Evolutionary conservation across 2,329 filamentous ascomycete genomes (phyloP).

Genomic region (Pyricularia grisea): DNA sequence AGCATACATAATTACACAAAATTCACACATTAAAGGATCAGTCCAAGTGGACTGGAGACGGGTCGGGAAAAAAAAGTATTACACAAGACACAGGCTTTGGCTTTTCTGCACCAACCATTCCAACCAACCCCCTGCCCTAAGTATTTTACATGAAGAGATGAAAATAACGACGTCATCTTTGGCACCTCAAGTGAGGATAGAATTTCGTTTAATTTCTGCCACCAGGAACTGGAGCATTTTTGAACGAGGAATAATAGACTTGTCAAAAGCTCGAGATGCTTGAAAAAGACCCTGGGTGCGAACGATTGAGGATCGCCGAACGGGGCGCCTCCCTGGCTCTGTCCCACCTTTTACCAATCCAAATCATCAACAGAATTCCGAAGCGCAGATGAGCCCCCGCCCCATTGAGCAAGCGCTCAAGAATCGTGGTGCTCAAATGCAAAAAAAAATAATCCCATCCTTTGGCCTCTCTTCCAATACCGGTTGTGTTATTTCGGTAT

Average conservation of each 20-base stretch:
- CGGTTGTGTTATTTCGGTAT: not conserved
- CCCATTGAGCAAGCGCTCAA: not conserved
- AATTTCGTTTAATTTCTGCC: not conserved
- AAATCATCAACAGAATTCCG: not conserved
- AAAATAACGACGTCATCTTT: not conserved
- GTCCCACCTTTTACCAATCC: not conserved
- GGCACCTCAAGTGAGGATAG: not conserved
- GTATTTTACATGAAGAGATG: not conserved
- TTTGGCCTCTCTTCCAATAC: not conserved
- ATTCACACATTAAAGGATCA: not conserved
- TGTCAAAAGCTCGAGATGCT: not conserved
- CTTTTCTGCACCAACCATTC: constrained; percentile 1
- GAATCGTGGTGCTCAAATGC: not conserved
- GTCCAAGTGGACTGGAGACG: not conserved
- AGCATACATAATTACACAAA: not conserved
- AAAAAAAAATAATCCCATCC: not conserved
- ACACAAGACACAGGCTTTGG: constrained; percentile 1
- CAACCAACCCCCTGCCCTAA: not conserved
- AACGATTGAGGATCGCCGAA: not conserved
- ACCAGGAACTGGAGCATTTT: not conserved
- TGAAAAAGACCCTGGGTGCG: not conserved
- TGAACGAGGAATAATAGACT: not conserved
- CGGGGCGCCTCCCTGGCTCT: not conserved
- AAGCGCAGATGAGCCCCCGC: not conserved
- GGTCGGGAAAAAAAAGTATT: not conserved